Conservation (phyloP, 805 yeast genomes). For the Groenewaldozyma tartarivorans region DNA sequence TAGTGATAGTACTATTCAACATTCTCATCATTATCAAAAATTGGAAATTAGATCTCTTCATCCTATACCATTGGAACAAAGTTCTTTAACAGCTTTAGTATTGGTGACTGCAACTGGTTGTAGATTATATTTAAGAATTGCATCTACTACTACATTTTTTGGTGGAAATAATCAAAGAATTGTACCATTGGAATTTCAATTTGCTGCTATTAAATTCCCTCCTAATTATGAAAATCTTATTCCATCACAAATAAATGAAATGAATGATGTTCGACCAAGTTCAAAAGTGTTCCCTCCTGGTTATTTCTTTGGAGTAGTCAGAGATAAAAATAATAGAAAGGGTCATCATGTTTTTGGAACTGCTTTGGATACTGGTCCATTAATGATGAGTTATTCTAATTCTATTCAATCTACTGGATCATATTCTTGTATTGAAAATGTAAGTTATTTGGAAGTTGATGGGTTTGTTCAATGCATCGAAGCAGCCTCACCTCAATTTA, state of each 20-base stretch:
- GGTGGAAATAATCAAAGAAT: conserved; percentile 1
- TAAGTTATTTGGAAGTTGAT: conserved; percentile 57
- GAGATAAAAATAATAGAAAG: conserved; percentile 13
- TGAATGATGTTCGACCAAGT: conserved; percentile 45
- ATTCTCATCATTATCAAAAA: conserved; percentile 13
- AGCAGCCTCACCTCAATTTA: conserved; percentile 52
- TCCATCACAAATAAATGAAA: conserved; percentile 7
- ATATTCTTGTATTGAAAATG: conserved; percentile 57
- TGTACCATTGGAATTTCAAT: conserved; percentile 29
- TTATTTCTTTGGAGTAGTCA: conserved; percentile 63
- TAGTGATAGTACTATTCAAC: not conserved
- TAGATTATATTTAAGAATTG: conserved; percentile 57
- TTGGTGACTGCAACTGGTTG: conserved; percentile 82
- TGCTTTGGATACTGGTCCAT: conserved; percentile 72
- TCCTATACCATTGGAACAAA: conserved; percentile 54
- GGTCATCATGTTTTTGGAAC: conserved; percentile 53
- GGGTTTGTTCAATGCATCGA: conserved; percentile 63
- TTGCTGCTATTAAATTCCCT: conserved; percentile 35
- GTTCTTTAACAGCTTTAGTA: conserved; percentile 58
- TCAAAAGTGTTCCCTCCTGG: conserved; percentile 73
- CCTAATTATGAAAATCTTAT: conserved; percentile 20
- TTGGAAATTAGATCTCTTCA: conserved; percentile 44
- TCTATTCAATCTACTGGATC: conserved; percentile 15
- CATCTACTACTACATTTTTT: conserved; percentile 18
- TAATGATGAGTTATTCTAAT: conserved; percentile 44